phyloP scores from a whole-genome alignment of 352 stramenopile species.

The Elongisporangium prolatum region DNA sequence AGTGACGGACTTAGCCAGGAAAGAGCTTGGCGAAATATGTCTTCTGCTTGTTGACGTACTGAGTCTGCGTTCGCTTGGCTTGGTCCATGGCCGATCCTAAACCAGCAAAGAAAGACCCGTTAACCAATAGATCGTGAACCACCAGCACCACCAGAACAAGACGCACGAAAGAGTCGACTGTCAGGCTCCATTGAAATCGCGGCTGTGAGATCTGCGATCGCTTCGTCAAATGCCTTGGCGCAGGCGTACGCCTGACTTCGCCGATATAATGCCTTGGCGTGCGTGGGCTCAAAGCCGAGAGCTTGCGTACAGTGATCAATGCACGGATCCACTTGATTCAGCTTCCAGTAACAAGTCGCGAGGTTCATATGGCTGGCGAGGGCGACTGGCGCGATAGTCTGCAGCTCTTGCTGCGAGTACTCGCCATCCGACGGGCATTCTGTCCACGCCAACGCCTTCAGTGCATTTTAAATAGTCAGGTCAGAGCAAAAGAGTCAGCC shows the following conservation, averaged over 20 bases:
- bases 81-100: conserved; percentile 21
- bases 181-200: conserved; percentile 29
- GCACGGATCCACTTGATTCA: conserved; percentile 28
- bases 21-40: conserved; percentile 33
- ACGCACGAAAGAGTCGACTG: conserved; percentile 37
- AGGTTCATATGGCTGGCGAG: conserved; percentile 57
- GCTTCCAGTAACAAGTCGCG: conserved; percentile 58
- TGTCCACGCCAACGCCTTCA: conserved; percentile 47
- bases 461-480: not conserved
- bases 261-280: conserved; percentile 63
- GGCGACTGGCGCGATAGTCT: conserved; percentile 24
- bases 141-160: not conserved
- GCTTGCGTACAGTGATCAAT: conserved; percentile 45
- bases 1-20: conserved; percentile 1
- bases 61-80: conserved; percentile 22
- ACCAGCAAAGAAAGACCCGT: not conserved
- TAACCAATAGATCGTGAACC: not conserved
- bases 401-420: conserved; percentile 33
- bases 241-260: conserved; percentile 55
- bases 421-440: conserved; percentile 32
- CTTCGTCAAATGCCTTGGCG: conserved; percentile 52
- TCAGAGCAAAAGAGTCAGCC: not conserved
- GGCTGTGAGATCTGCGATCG: conserved; percentile 42
- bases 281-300: conserved; percentile 30
- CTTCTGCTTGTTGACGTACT: conserved; percentile 37